A percentile compares a stretch with the other conserved stretches of the same genome.
Evolutionary conservation across 2,329 filamentous ascomycete species (phyloP).

Genomic region (Pseudogymnoascus sp.): DNA sequence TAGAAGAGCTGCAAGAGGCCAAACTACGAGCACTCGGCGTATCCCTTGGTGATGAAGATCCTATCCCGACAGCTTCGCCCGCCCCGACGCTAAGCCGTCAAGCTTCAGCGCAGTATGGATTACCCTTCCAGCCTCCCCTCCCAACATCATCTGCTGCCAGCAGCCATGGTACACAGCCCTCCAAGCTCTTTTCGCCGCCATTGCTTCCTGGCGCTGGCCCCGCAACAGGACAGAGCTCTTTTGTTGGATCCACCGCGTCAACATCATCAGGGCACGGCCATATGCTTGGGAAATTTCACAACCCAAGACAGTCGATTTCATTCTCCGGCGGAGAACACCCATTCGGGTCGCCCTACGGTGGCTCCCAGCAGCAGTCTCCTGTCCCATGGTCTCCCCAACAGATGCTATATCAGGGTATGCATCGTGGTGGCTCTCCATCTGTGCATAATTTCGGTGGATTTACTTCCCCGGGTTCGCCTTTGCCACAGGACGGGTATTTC

Average conservation of each 20-base stretch:
- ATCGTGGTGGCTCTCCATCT: constrained; percentile 58
- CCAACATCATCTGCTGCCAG: constrained; percentile 73
- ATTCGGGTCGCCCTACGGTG: constrained; percentile 61
- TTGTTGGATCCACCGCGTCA: constrained; percentile 59
- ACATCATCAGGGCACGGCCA: constrained; percentile 60
- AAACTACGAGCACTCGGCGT: constrained; percentile 90
- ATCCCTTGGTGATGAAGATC: constrained; percentile 67
- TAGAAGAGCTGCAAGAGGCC: constrained; percentile 76
- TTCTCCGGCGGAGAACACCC: constrained; percentile 51
- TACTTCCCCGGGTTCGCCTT: constrained; percentile 59
- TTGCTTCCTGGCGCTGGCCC: constrained; percentile 55
- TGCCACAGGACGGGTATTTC: constrained; percentile 37
- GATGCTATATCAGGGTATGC: constrained; percentile 43
- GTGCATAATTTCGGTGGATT: constrained; percentile 47
- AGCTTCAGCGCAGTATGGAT: constrained; percentile 65
- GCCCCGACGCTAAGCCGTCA: constrained; percentile 58
- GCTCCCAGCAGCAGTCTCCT: constrained; percentile 55
- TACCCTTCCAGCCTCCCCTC: constrained; percentile 78
- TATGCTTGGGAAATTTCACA: constrained; percentile 48
- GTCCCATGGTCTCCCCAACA: constrained; percentile 52
- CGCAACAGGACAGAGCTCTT: constrained; percentile 56
- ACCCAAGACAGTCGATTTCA: constrained; percentile 66
- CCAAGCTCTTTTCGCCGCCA: constrained; percentile 42
- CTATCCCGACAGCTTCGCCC: constrained; percentile 58
- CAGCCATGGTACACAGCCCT: constrained; percentile 51